Conservation (phyloP, 306 rosid species). For the Trichosanthes truncata region DNA sequence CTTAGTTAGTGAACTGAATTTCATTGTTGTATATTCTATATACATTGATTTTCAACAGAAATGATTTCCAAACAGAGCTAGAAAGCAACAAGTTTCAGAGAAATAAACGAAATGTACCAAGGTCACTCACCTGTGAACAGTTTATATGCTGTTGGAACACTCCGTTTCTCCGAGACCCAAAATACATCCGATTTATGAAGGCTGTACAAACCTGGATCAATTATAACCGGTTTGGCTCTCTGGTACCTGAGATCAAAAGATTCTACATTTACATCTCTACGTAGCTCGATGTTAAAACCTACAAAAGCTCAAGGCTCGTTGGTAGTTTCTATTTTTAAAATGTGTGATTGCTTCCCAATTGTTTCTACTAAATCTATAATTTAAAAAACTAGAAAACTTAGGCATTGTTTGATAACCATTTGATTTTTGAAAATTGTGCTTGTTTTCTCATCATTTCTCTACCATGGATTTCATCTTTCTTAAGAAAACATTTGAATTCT, state of each 20-base stretch:
- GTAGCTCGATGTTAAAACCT: background rate
- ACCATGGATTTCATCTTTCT: too few relatives aligned
- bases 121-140: constrained; percentile 47
- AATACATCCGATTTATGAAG: constrained; percentile 53
- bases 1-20: background rate
- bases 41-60: background rate
- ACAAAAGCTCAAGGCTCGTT: background rate
- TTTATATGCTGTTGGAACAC: constrained; percentile 61
- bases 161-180: constrained; percentile 60
- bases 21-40: background rate
- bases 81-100: background rate
- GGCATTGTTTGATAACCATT: too few relatives aligned
- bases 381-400: background rate
- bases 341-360: background rate
- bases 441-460: too few relatives aligned
- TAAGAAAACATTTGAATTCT: too few relatives aligned
- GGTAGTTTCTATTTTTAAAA: background rate
- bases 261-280: background rate
- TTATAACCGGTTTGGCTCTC: constrained; percentile 69
- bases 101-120: background rate
- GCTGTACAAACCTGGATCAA: constrained; percentile 71
- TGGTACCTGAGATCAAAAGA: constrained; percentile 36
- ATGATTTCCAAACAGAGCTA: background rate
- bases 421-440: too few relatives aligned
- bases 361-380: background rate